Evolutionary conservation across 169 alveolate genomes (phyloP), one percentile per base, ranked within the genome.

Genomic region (Plasmodium gaboni): DNA sequence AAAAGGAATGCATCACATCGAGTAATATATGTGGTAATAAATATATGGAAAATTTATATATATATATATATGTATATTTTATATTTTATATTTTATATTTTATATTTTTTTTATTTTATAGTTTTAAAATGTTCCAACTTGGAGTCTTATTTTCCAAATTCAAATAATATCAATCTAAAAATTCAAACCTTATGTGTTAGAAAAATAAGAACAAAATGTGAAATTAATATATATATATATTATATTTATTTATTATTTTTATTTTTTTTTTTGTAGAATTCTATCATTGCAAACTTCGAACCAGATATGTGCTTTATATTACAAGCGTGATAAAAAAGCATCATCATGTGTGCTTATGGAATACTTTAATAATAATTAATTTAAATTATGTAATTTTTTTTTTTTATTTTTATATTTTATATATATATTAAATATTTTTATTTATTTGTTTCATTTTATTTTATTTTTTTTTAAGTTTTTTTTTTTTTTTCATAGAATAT

Each of bases 221-320:
- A 13, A 61, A 0, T 61, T 12, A 24, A 24, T 65, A 1, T 38
- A 3, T 15, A 67, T 38, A 5, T 9, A 38, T 38, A 38, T 38
- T 26, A 26, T 38, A 38, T 38, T 5, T 38, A 26, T 26, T 0
- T 26, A 26, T 26, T 53, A 13, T 15, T 0, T 15, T 2, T 19
- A 1, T 19, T 61, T 28, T 28, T 44, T 55, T 60, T 28, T 67
- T 38, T 78, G 55, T 32, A 78, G 89, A 59, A 78, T 42, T 78
- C 89, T 73, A 78, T 78, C 26, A 65, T 78, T 65, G 89, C 89
- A 13, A 78, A 65, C 44, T 78, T 51, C 59, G 78, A 78, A 50
- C 89, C 78, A 38, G 74, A 78, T 44, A 78, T 65, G 72, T 78
- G 89, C 17, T 17, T 78, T 24, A 78, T 78, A 24, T 10, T 78